Percentiles rank a stretch among this genome's conserved stretches.
These are phyloP conservation scores for Trichoderma atroviride DNA, from an alignment of 2,329 filamentous ascomycete genomes.

Conservation along the genomic window DNA sequence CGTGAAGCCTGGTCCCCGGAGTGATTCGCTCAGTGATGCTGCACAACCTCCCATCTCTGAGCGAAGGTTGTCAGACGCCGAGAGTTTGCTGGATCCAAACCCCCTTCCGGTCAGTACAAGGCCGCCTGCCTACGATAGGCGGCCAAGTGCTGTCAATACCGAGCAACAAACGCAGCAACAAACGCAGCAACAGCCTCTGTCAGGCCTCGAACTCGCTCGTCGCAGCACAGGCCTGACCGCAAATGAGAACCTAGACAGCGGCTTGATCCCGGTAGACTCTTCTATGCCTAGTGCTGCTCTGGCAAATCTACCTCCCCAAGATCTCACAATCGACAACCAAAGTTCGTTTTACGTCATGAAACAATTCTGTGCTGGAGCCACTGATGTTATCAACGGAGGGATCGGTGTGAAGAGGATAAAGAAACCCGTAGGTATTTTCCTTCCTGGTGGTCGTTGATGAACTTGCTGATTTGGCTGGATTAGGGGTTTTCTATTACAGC, in stretches of 20 bases:
- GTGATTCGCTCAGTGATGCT: background rate
- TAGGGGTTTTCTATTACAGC: constrained; percentile 48
- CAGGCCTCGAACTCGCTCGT: constrained; percentile 12
- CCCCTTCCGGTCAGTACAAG: constrained; percentile 4
- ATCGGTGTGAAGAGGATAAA: constrained; percentile 55
- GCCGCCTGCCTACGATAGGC: background rate
- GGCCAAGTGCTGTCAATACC: background rate
- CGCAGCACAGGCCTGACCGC: background rate
- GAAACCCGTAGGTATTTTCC: constrained; percentile 44
- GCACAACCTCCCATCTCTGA: background rate
- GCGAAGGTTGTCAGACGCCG: constrained; percentile 19
- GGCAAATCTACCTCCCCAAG: constrained; percentile 28
- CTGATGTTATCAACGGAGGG: constrained; percentile 52
- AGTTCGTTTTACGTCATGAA: constrained; percentile 58
- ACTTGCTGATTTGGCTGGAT: background rate
- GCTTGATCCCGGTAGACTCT: constrained; percentile 33
- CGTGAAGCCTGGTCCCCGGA: background rate
- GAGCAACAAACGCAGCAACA: background rate
- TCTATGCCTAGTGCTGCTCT: background rate
- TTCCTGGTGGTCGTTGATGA: background rate
- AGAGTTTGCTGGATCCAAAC: constrained; percentile 24
- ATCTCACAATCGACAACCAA: constrained; percentile 47
- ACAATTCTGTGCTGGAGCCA: constrained; percentile 59
- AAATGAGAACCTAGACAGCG: constrained; percentile 7
- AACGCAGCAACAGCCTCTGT: background rate